Evolutionary conservation across 192 early-diverging fungal genomes (phyloP).

Genomic region (Podila minutissima): DNA sequence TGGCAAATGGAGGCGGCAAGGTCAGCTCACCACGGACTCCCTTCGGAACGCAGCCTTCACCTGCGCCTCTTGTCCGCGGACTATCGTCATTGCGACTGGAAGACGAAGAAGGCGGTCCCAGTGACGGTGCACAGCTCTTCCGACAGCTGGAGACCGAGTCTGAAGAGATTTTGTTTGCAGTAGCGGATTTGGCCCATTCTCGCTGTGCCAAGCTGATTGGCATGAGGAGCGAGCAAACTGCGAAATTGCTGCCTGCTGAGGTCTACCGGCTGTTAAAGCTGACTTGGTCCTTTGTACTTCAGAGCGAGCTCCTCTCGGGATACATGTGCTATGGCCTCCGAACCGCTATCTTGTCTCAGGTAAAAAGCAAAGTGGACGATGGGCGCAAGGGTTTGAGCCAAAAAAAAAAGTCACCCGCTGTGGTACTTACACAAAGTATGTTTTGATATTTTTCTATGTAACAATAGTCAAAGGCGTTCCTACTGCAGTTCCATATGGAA

Average conservation of each 20-base stretch:
- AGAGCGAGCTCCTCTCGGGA: constrained; percentile 82
- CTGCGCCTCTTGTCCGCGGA: constrained; percentile 14
- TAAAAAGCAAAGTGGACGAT: constrained; percentile 2
- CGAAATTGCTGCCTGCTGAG: constrained; percentile 85
- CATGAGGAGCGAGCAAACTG: constrained; percentile 89
- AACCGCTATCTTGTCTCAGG: constrained; percentile 87
- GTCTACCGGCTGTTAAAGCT: constrained; percentile 86
- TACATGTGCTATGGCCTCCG: constrained; percentile 92
- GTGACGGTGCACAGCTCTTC: constrained; percentile 34
- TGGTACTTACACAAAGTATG: background rate
- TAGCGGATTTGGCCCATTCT: constrained; percentile 86
- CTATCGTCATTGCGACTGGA: constrained; percentile 23
- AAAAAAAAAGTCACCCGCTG: too few species aligned
- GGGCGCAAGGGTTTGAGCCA: background rate
- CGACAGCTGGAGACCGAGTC: constrained; percentile 73
- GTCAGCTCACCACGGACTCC: constrained; percentile 8
- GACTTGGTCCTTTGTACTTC: constrained; percentile 85
- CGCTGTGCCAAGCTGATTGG: constrained; percentile 89
- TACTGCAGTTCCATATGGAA: constrained; percentile 95
- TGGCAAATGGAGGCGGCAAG: constrained; percentile 1
- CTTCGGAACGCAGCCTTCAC: constrained; percentile 7
- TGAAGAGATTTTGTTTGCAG: constrained; percentile 78
- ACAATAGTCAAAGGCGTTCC: constrained; percentile 84
- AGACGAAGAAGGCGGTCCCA: constrained; percentile 16
- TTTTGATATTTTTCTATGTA: constrained; percentile 4